Base-by-base conservation (phyloP, 2,329 filamentous ascomycete genomes). In the Curvularia hawaiiensis region DNA sequence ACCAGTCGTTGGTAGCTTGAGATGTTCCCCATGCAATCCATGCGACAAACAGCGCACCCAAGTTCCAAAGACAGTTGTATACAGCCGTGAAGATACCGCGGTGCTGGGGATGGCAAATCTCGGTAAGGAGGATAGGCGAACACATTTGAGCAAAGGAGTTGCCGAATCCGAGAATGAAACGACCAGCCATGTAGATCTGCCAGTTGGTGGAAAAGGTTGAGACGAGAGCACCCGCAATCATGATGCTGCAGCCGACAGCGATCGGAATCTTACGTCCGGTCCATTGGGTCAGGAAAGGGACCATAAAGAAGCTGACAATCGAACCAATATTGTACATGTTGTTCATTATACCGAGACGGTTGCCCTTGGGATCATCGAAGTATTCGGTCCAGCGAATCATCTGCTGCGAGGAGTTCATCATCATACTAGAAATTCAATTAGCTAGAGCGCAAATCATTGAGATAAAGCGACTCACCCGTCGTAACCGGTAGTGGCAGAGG, bases 11-110 rank as follows among this genome's bases (percentile, higher is more conserved):
- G 30, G 77, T 63, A 30, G 78, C 74, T 45, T 73, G 74, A 16
- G 66, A 66, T 10, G 64, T 73, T 26, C 72, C 72, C 60, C 68
- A 75, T 39, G 82, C 82, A 84, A 88, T 80, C 76, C 83, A 85
- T 9, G 84, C 84, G n/a, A 87, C 84, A 50, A 87, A 64, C 30
- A 81, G 69, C 44, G 78, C 77, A 40, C 85, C 85, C 56, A 86
- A 69, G 69, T 88, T 88, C 86, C 86, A 90, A 49, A 89, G 75
- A 66, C 85, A 88, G 74, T 89, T 89, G 76, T 89, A 89, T 56
- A 89, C 81, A 26, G 86, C 81, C 0, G 86, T 89, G 52, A 89
- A 80, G 12, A 82, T 83, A 18, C 82, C 86, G 66, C 87, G 85
- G 70, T 90, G 87, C 68, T 89, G 87, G 16, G 87, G 86, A 68